Conservation (phyloP, 2,329 filamentous ascomycete genomes). For the Pleurostoma richardsiae region DNA sequence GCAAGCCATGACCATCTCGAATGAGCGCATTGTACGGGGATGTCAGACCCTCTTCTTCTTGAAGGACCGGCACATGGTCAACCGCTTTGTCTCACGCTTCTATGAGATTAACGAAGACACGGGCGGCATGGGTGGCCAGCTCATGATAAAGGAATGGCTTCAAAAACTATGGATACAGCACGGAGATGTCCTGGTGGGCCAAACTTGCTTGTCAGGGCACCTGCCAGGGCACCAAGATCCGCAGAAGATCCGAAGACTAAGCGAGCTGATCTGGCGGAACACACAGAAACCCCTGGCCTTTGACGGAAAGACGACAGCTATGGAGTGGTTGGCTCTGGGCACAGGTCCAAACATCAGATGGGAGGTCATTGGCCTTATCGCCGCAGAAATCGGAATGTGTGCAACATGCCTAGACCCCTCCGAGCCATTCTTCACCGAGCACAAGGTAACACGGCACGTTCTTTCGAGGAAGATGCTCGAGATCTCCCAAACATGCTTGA, state of each 20-base stretch:
- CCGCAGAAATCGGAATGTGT: constrained; percentile 19
- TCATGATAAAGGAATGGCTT: constrained; percentile 26
- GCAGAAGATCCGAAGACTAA: constrained; percentile 22
- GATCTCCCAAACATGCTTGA: constrained; percentile 19
- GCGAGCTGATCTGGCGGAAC: constrained; percentile 26
- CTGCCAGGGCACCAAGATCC: constrained; percentile 10
- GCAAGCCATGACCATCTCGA: constrained; percentile 17
- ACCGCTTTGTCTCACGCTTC: constrained; percentile 19
- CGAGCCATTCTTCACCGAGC: constrained; percentile 18
- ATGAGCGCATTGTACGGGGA: constrained; percentile 22
- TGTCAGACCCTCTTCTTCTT: constrained; percentile 24
- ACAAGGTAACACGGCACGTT: constrained; percentile 16
- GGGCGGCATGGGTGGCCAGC: constrained; percentile 16
- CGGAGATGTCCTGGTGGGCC: constrained; percentile 18
- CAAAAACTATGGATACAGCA: constrained; percentile 18
- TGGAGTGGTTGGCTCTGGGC: constrained; percentile 18
- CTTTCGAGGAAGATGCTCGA: constrained; percentile 21
- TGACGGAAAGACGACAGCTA: constrained; percentile 18
- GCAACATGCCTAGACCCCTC: constrained; percentile 17
- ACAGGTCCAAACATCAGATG: constrained; percentile 24
- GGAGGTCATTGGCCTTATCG: constrained; percentile 27
- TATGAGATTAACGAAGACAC: constrained; percentile 21
- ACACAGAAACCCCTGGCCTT: constrained; percentile 20
- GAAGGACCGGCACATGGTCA: constrained; percentile 20
- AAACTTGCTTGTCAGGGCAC: constrained; percentile 1